Evolutionary conservation across 805 yeast genomes (phyloP).

Genomic region (Naumovozyma dairenensis): DNA sequence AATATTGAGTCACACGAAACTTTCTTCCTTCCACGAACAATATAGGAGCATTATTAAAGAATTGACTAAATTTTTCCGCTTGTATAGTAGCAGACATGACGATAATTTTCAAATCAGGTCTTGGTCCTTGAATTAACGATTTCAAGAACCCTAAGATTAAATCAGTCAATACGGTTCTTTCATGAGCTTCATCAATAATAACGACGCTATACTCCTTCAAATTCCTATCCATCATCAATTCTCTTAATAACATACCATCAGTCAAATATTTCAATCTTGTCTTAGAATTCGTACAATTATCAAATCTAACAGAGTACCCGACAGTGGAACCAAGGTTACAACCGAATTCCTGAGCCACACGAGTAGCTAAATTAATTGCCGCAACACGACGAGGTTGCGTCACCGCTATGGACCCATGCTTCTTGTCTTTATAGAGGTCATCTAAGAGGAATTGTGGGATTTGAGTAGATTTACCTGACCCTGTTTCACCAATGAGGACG

Average conservation of each 20-base stretch:
- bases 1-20: constrained; percentile 70
- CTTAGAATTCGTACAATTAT: constrained; percentile 47
- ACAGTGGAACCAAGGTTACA: constrained; percentile 67
- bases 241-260: constrained; percentile 95
- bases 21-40: constrained; percentile 82
- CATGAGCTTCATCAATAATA: constrained; percentile 95
- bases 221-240: constrained; percentile 64
- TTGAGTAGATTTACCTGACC: constrained; percentile 96
- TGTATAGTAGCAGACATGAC: constrained; percentile 97
- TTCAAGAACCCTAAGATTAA: constrained; percentile 81
- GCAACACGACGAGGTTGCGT: constrained; percentile 98
- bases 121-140: constrained; percentile 39
- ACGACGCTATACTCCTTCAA: constrained; percentile 63
- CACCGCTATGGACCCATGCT: constrained; percentile 60
- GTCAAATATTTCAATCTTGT: constrained; percentile 82
- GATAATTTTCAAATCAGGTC: constrained; percentile 55
- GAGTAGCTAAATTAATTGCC: constrained; percentile 83
- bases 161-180: constrained; percentile 87
- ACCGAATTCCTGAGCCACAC: constrained; percentile 87
- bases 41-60: constrained; percentile 74
- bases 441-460: constrained; percentile 83
- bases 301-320: constrained; percentile 90
- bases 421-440: constrained; percentile 15
- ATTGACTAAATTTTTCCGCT: constrained; percentile 68
- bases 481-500: constrained; percentile 89